These are phyloP conservation scores for Prinsepia uniflora DNA, from an alignment of 306 rosid species.

Conservation along the genomic window DNA sequence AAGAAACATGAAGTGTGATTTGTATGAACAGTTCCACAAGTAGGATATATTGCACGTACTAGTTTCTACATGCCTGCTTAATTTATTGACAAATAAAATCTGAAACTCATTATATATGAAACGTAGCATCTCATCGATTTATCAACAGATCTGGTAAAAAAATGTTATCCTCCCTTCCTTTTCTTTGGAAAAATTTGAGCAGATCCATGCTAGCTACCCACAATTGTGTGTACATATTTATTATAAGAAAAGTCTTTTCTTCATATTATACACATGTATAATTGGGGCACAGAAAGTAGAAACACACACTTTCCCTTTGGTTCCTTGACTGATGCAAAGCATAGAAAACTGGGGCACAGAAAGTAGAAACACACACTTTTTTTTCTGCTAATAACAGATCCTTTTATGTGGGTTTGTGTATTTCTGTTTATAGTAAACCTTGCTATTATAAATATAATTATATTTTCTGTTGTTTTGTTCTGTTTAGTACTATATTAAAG, in stretches of 20 bases:
- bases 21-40: slow-evolving; percentile 61
- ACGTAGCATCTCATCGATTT: slow-evolving; percentile 18
- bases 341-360: background rate
- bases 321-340: slow-evolving; percentile 3
- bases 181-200: slow-evolving; percentile 45
- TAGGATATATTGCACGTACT: slow-evolving; percentile 28
- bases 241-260: slow-evolving; percentile 15
- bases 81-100: slow-evolving; percentile 32
- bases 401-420: background rate
- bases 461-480: too few species aligned
- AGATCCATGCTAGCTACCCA: too few species aligned
- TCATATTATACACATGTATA: background rate
- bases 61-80: background rate
- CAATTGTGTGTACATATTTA: too few species aligned
- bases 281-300: too few species aligned
- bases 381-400: background rate
- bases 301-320: background rate
- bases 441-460: too few species aligned
- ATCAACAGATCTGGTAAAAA: slow-evolving; percentile 53
- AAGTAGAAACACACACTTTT: too few species aligned
- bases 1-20: slow-evolving; percentile 32
- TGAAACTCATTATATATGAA: slow-evolving; percentile 11
- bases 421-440: background rate
- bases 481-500: background rate
- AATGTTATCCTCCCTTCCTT: slow-evolving; percentile 34